Percentiles rank a stretch among this genome's conserved stretches.
phyloP scores from a whole-genome alignment of 371 early-diverging fungal species.

The Mortierella sp. region DNA sequence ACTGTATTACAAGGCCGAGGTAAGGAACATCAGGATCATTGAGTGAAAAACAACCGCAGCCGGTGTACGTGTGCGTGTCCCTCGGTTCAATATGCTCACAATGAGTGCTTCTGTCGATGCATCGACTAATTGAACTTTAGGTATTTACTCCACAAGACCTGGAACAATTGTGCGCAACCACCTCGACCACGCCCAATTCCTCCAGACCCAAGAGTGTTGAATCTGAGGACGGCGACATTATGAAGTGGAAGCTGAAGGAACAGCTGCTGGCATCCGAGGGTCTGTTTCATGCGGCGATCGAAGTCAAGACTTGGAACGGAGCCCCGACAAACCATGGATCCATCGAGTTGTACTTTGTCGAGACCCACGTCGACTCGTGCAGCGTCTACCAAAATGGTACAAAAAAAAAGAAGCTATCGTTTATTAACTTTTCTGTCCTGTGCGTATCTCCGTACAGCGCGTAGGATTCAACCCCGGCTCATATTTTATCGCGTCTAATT shows the following conservation, averaged over 20 bases:
- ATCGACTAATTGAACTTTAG: no score
- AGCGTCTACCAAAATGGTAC: background rate
- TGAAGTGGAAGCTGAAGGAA: background rate
- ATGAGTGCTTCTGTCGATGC: background rate
- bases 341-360: background rate
- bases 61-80: background rate
- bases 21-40: no score
- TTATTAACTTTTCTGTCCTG: no score
- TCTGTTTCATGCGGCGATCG: background rate
- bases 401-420: background rate
- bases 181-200: background rate
- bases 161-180: background rate
- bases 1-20: background rate
- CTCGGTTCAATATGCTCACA: background rate
- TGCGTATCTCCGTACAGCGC: no score
- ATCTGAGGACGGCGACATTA: background rate
- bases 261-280: background rate
- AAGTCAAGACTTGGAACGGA: conserved; percentile 3
- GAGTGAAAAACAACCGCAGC: background rate
- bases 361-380: background rate
- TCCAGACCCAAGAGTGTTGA: no score
- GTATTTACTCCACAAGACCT: background rate
- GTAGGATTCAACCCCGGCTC: no score
- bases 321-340: background rate
- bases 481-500: background rate